These are phyloP conservation scores for Wickerhamiella shivajii DNA, from an alignment of 805 yeast species.

Conservation along the genomic window DNA sequence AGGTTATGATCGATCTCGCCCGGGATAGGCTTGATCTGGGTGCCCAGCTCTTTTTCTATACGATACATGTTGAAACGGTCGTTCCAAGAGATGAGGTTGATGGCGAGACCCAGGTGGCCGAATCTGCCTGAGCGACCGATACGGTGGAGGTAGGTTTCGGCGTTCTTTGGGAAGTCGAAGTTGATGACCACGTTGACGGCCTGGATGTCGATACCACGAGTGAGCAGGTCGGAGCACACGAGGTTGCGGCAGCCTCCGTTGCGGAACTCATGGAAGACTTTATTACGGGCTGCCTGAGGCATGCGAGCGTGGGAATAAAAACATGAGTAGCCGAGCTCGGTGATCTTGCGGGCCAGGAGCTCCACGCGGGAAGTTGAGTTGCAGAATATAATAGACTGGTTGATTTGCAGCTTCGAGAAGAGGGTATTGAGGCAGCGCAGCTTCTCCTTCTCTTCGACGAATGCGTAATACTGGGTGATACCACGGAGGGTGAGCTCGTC, in stretches of 20 bases:
- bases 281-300: constrained; percentile 95
- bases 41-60: constrained; percentile 93
- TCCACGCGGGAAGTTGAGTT: constrained; percentile 95
- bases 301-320: constrained; percentile 93
- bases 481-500: constrained; percentile 93
- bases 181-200: constrained; percentile 97
- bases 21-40: constrained; percentile 95
- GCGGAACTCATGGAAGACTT: constrained; percentile 96
- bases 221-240: constrained; percentile 89
- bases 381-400: constrained; percentile 94
- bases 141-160: constrained; percentile 95
- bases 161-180: constrained; percentile 96
- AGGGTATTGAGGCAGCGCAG: constrained; percentile 90
- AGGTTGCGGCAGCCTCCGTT: constrained; percentile 94
- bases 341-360: constrained; percentile 84
- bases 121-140: constrained; percentile 98
- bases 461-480: constrained; percentile 95
- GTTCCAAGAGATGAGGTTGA: constrained; percentile 91
- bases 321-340: constrained; percentile 93
- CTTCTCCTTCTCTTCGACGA: constrained; percentile 92
- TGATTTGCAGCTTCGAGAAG: constrained; percentile 85
- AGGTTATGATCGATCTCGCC: constrained; percentile 77
- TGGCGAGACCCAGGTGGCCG: constrained; percentile 96
- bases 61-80: constrained; percentile 87
- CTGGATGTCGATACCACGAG: constrained; percentile 98